phyloP scores from a whole-genome alignment of 257 asterid genomes.

The Oldenlandia corymbosa region DNA sequence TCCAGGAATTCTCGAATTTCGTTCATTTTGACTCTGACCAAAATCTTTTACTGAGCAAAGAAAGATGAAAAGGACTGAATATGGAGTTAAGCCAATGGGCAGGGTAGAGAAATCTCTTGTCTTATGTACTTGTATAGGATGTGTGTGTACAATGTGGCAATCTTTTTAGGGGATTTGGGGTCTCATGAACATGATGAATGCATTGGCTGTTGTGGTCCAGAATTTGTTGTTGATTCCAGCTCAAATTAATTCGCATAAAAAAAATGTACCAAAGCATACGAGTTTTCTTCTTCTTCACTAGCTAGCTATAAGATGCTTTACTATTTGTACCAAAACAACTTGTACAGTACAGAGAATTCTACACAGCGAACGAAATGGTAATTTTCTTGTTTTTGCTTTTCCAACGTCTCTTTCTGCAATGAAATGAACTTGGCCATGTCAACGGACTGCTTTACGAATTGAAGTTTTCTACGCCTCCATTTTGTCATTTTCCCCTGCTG shows the following conservation, averaged over 20 bases:
- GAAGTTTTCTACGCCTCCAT: background rate
- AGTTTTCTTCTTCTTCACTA: background rate
- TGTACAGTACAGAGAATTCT: background rate
- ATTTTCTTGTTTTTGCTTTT: too few relatives aligned
- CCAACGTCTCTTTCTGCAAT: background rate
- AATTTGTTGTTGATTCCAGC: constrained; percentile 13
- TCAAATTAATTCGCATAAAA: too few relatives aligned
- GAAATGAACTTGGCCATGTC: background rate
- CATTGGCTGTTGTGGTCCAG: constrained; percentile 1
- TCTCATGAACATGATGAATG: background rate
- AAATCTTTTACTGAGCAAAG: background rate
- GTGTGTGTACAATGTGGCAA: background rate
- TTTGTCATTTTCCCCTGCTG: background rate
- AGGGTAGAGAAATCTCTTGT: background rate
- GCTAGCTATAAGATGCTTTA: background rate
- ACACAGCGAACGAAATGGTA: background rate
- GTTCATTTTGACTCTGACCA: background rate
- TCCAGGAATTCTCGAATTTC: constrained; percentile 2
- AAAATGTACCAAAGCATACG: constrained; percentile 2
- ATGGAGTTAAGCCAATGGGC: too few relatives aligned
- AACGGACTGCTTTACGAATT: background rate
- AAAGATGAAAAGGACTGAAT: background rate
- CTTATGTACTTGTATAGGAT: background rate
- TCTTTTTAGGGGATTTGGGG: background rate
- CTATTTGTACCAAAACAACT: background rate